A percentile compares a stretch with the other conserved stretches of the same genome.
Conservation (phyloP, 495 filamentous ascomycete genomes). For the Penicillium argentinense region DNA sequence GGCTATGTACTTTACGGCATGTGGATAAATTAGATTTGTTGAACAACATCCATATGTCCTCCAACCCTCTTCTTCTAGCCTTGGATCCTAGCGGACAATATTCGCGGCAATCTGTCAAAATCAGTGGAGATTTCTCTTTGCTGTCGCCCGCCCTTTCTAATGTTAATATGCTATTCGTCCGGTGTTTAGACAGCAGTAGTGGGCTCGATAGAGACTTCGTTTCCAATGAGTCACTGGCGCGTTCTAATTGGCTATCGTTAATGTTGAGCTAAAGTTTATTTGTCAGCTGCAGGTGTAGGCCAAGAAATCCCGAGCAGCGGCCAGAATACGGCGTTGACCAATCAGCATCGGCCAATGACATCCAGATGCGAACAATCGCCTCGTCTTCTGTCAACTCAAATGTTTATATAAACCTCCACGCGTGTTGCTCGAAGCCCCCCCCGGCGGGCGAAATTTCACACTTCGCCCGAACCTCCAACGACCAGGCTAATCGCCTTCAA, state of each 20-base stretch:
- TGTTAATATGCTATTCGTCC: not conserved
- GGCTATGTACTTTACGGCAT: conserved; percentile 7
- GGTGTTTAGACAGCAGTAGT: not conserved
- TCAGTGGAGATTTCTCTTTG: not conserved
- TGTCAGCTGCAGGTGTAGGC: not conserved
- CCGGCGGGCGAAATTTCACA: not conserved
- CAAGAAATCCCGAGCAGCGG: not conserved
- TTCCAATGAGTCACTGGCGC: conserved; percentile 1
- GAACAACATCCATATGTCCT: not conserved
- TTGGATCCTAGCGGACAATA: not conserved
- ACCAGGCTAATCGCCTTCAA: not conserved
- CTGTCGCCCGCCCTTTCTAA: not conserved
- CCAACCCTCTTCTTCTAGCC: not conserved
- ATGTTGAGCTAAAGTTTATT: not conserved
- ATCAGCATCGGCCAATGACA: conserved; percentile 1
- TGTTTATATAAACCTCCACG: conserved; percentile 1
- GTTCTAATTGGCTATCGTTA: not conserved
- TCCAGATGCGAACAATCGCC: not conserved
- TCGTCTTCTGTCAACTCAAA: not conserved
- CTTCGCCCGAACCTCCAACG: not conserved
- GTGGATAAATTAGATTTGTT: conserved; percentile 1
- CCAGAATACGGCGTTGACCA: not conserved
- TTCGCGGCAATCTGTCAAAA: conserved; percentile 1
- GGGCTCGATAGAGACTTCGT: not conserved
- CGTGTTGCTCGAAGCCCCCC: not conserved